Base-by-base conservation (phyloP, 495 filamentous ascomycete species). In the Rostrohypoxylon terebratum region DNA sequence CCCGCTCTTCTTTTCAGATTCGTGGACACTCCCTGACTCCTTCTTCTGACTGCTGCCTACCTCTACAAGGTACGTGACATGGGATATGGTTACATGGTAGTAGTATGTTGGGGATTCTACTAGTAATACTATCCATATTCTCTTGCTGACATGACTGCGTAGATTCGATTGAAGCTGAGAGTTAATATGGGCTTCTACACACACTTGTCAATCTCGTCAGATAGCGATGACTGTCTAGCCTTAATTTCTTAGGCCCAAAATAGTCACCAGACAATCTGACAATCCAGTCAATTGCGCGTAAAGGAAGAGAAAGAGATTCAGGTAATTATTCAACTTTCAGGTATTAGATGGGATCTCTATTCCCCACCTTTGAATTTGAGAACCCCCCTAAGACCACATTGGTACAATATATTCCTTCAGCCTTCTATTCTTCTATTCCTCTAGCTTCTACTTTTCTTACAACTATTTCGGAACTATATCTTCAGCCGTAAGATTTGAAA, bases 361-460 rank as follows among this genome's bases (percentile, higher is more conserved):
- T 69, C 70, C 65, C 70, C 70, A 69, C 70, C 59, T 72, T 69
- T 25, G 18, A 38, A 64, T 47, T 67, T 34, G 45, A 64, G 51
- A 47, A 47, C 45, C 53, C 64, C 59, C 61, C 21, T 14, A 47
- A 31, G 40, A 13, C 51, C 2, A 55, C 14, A 36, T n/a, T n/a
- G n/a, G n/a, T n/a, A n/a, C n/a, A n/a, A n/a, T n/a, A n/a, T n/a
- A n/a, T 14, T 18, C 21, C 33, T 64, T 36, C 11, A 42, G 51
- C 38, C 65, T 34, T 54, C 50, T 18, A 21, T 64, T 55, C 51
- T 55, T 55, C 64, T 18, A 21, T 64, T 55, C 51, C 36, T 55
- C 64, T 47, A 18, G 4, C 11, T 66, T 53, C 57, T 40, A 54
- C 59, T 36, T 28, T 53, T 38, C 23, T 47, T 60, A 36, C 64